phyloP scores from a whole-genome alignment of 2,329 filamentous ascomycete species.

The Alternaria burnsii region DNA sequence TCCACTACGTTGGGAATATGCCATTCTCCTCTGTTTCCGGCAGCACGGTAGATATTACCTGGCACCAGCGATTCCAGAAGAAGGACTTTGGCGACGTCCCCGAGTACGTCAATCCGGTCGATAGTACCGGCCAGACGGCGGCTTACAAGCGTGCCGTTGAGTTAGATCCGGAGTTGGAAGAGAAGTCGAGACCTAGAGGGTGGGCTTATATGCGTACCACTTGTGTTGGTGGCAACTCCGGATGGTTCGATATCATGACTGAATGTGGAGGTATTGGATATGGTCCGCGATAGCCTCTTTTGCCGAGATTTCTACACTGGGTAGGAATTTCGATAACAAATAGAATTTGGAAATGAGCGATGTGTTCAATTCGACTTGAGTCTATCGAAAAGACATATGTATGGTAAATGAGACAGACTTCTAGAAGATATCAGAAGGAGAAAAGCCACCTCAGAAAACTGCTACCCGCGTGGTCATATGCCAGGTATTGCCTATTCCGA shows the following conservation, averaged over 20 bases:
- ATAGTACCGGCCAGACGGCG: background rate
- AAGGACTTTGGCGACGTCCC: conserved; percentile 15
- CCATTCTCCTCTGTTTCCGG: background rate
- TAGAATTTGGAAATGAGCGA: background rate
- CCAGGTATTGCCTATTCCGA: background rate
- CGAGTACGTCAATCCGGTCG: background rate
- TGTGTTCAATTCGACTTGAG: background rate
- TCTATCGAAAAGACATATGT: background rate
- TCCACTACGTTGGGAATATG: conserved; percentile 20
- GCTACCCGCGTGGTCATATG: background rate
- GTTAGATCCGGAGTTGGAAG: background rate
- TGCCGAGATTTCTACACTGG: background rate
- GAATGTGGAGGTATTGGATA: conserved; percentile 2
- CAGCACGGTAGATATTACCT: conserved; percentile 12
- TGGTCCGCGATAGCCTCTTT: background rate
- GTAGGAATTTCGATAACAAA: background rate
- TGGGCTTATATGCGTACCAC: background rate
- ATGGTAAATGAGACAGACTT: background rate
- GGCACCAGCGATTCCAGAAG: conserved; percentile 32
- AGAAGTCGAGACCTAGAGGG: background rate
- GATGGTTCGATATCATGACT: conserved; percentile 1
- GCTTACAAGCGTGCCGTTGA: conserved; percentile 1
- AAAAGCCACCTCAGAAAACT: background rate
- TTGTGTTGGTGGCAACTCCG: background rate
- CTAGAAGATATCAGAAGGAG: background rate